phyloP scores from a whole-genome alignment of 2,329 filamentous ascomycete species.

The Proliferodiscus dingleyae region DNA sequence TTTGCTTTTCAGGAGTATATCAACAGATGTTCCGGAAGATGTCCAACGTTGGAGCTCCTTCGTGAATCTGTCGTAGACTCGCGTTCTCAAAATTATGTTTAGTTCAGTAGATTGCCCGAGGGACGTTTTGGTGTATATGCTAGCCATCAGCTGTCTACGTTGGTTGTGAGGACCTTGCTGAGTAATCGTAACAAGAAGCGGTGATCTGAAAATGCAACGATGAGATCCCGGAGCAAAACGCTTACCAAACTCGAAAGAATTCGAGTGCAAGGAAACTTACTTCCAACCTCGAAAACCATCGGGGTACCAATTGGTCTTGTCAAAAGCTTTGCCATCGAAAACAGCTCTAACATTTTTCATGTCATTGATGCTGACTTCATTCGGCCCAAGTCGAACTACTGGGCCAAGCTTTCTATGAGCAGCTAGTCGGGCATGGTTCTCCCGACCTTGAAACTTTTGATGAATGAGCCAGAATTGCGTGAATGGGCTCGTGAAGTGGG shows the following conservation, averaged over 20 bases:
- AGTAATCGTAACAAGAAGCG: background rate
- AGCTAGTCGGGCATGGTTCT: slow-evolving; percentile 5
- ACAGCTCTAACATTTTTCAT: slow-evolving; percentile 8
- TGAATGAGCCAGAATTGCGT: slow-evolving; percentile 57
- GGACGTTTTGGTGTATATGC: background rate
- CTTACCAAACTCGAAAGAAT: slow-evolving; percentile 22
- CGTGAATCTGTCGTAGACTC: background rate
- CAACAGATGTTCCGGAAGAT: background rate
- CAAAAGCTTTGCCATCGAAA: slow-evolving; percentile 10
- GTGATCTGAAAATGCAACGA: background rate
- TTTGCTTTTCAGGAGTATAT: slow-evolving; percentile 38
- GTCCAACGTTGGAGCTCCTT: background rate
- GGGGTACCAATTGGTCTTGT: slow-evolving; percentile 10
- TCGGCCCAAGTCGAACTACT: slow-evolving; percentile 11
- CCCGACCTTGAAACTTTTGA: slow-evolving; percentile 17
- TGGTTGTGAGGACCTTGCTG: background rate
- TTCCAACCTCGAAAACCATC: slow-evolving; percentile 64
- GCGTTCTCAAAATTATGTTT: background rate
- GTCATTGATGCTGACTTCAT: slow-evolving; percentile 9
- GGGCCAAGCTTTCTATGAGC: slow-evolving; percentile 10
- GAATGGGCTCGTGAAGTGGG: slow-evolving; percentile 59
- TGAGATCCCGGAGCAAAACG: background rate
- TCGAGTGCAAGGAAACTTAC: slow-evolving; percentile 37
- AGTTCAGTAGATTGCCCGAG: background rate
- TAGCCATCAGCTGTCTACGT: background rate